Conservation (phyloP, 1,284 basidiomycete species). For the Rhodotorula sp. region DNA sequence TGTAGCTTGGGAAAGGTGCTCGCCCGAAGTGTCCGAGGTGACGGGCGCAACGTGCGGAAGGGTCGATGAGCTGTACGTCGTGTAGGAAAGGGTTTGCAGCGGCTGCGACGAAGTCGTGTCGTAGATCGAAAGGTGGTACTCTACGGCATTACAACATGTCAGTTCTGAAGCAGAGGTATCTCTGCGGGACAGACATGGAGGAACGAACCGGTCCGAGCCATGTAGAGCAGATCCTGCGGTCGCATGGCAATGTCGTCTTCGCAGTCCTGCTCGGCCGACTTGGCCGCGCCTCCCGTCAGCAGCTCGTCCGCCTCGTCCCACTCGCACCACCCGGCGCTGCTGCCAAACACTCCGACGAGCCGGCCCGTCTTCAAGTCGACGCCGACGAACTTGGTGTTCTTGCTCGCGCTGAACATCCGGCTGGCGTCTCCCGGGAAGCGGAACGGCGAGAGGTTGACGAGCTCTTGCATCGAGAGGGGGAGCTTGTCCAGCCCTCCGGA, state of each 20-base stretch:
- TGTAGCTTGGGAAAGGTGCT: conserved; percentile 56
- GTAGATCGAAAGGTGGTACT: conserved; percentile 50
- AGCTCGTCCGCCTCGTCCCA: conserved; percentile 55
- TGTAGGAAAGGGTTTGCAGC: conserved; percentile 73
- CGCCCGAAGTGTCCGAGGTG: conserved; percentile 53
- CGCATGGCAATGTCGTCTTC: conserved; percentile 43
- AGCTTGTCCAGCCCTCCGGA: conserved; percentile 63
- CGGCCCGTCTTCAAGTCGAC: conserved; percentile 79
- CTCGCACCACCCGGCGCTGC: conserved; percentile 66
- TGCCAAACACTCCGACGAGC: conserved; percentile 71
- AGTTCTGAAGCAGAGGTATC: background rate
- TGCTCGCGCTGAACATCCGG: conserved; percentile 78
- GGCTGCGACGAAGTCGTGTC: conserved; percentile 48
- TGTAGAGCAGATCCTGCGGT: conserved; percentile 59
- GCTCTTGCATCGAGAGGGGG: conserved; percentile 77
- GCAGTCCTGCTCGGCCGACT: conserved; percentile 24
- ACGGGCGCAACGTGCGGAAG: conserved; percentile 48
- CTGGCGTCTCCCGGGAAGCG: conserved; percentile 68
- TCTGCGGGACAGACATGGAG: background rate
- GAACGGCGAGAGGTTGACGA: conserved; percentile 84
- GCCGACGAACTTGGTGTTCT: conserved; percentile 75
- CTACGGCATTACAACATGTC: conserved; percentile 24
- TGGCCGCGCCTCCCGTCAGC: conserved; percentile 43
- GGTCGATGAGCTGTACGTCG: conserved; percentile 79
- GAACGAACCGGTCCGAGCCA: conserved; percentile 73